phyloP scores from a whole-genome alignment of 2,329 filamentous ascomycete species.

The Ascocoryne sarcoides region DNA sequence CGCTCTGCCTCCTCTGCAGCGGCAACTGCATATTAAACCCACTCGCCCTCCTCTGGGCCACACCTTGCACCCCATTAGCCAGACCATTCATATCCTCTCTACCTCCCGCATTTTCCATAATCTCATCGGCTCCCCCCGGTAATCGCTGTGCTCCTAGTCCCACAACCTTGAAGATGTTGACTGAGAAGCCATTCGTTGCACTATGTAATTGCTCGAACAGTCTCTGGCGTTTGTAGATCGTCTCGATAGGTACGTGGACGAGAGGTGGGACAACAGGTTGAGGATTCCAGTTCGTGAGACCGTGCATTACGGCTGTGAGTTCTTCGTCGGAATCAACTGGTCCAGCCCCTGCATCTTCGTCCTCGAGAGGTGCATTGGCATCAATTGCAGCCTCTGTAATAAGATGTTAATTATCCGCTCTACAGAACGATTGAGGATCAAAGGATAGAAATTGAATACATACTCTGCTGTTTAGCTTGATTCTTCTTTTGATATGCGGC shows the following conservation, averaged over 20 bases:
- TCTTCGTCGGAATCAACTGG: constrained; percentile 94
- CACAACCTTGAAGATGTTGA: constrained; percentile 53
- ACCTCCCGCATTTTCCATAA: constrained; percentile 37
- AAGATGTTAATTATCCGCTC: constrained; percentile 10
- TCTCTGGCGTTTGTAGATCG: constrained; percentile 53
- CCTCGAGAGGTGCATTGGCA: constrained; percentile 82
- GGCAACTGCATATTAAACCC: neutral
- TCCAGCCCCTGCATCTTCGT: constrained; percentile 69
- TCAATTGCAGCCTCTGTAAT: constrained; percentile 81
- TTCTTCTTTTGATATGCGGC: constrained; percentile 95
- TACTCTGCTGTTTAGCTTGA: constrained; percentile 94
- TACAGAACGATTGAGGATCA: too few species aligned
- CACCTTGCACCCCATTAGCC: neutral
- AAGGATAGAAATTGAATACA: constrained; percentile 30
- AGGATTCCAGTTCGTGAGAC: constrained; percentile 66
- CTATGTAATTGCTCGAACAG: constrained; percentile 58
- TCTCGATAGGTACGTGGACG: constrained; percentile 50
- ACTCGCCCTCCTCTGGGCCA: neutral
- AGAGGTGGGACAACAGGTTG: constrained; percentile 65
- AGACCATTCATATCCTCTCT: neutral
- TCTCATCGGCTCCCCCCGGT: constrained; percentile 49
- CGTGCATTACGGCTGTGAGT: constrained; percentile 77
- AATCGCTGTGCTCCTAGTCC: constrained; percentile 48
- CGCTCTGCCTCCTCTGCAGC: neutral
- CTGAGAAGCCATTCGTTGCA: constrained; percentile 55